phyloP scores from a whole-genome alignment of 495 filamentous ascomycete species.

The Viridothelium virens region DNA sequence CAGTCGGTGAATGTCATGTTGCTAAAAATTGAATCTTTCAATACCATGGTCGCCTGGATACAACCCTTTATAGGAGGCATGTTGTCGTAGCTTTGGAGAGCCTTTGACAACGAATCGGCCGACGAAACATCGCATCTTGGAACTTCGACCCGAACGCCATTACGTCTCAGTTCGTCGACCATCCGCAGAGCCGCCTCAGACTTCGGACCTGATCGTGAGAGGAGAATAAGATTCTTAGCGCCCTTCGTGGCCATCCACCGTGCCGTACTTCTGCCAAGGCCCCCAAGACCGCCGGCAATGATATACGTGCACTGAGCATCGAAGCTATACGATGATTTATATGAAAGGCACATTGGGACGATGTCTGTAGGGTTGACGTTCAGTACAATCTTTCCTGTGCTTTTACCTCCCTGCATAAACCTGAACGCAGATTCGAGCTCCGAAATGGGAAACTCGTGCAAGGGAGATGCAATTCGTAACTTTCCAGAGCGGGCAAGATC shows the following conservation, averaged over 20 bases:
- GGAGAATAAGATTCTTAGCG: constrained; percentile 7
- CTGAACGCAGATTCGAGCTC: constrained; percentile 50
- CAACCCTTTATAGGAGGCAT: not conserved
- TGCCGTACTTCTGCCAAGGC: constrained; percentile 29
- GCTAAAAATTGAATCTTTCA: constrained; percentile 9
- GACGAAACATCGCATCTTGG: not conserved
- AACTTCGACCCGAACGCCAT: not conserved
- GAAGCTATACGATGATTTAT: not conserved
- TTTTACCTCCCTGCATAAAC: constrained; percentile 46
- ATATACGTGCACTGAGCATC: constrained; percentile 32
- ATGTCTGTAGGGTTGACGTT: constrained; percentile 27
- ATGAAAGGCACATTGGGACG: constrained; percentile 6
- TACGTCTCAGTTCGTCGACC: not conserved
- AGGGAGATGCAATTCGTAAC: not conserved
- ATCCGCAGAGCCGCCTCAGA: not conserved
- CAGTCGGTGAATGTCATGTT: constrained; percentile 10
- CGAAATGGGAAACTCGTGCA: constrained; percentile 23
- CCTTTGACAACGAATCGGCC: not conserved
- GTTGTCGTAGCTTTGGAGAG: not conserved
- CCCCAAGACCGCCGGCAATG: constrained; percentile 42
- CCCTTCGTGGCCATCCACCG: not conserved
- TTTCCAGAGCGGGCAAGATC: constrained; percentile 13
- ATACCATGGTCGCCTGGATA: not conserved
- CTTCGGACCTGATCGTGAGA: not conserved
- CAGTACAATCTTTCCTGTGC: constrained; percentile 52